Percentiles rank a stretch among this genome's conserved stretches.
Conservation (phyloP, 1,284 basidiomycete genomes). For the Microbotryum scabiosae region DNA sequence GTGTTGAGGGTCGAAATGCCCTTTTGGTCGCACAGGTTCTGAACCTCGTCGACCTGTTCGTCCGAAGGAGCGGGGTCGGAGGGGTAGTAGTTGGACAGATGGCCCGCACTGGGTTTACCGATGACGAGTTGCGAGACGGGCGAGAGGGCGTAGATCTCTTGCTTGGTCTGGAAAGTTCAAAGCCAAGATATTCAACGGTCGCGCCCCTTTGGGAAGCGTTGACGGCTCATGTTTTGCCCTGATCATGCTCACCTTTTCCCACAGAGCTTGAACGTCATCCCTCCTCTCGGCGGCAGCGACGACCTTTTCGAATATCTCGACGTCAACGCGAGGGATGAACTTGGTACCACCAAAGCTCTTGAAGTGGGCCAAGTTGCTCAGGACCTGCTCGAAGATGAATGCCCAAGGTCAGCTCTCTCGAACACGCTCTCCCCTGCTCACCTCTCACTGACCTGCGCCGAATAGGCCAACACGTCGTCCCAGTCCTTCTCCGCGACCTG, state of each 20-base stretch:
- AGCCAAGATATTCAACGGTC: background rate
- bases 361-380: constrained; percentile 50
- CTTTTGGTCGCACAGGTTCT: constrained; percentile 61
- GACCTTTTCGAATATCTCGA: constrained; percentile 55
- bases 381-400: constrained; percentile 44
- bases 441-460: constrained; percentile 51
- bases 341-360: constrained; percentile 67
- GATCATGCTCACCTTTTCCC: constrained; percentile 48
- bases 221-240: background rate
- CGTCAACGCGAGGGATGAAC: constrained; percentile 60
- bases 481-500: constrained; percentile 55
- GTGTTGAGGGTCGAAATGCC: constrained; percentile 68
- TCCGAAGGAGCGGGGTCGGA: constrained; percentile 57
- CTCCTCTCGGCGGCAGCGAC: constrained; percentile 55
- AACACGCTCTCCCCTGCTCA: constrained; percentile 7
- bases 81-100: constrained; percentile 72
- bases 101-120: constrained; percentile 65
- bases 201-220: too few species aligned
- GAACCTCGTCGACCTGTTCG: constrained; percentile 63
- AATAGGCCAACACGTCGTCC: constrained; percentile 60
- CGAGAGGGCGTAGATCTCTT: constrained; percentile 57
- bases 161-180: constrained; percentile 50
- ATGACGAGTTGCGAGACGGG: constrained; percentile 62
- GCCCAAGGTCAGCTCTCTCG: background rate
- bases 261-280: constrained; percentile 51